phyloP scores from a whole-genome alignment of 257 asterid genomes.

The Capsicum chinense region DNA sequence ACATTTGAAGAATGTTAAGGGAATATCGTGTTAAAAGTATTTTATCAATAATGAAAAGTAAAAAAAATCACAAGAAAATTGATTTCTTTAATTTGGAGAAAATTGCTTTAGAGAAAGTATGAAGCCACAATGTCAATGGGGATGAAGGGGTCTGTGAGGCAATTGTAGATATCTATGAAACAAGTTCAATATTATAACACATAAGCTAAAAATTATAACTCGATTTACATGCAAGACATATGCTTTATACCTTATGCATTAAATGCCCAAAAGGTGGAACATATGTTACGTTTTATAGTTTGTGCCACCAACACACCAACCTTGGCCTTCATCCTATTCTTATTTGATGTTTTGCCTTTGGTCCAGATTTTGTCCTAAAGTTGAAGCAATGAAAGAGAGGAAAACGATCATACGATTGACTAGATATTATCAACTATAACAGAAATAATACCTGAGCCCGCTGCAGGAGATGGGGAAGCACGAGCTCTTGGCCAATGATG shows the following conservation, averaged over 20 bases:
- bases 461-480: conserved; percentile 76
- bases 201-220: background rate
- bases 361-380: background rate
- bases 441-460: background rate
- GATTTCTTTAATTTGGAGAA: no score
- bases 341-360: background rate
- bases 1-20: no score
- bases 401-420: background rate
- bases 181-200: conserved; percentile 4
- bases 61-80: no score
- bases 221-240: background rate
- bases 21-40: no score
- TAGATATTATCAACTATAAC: background rate
- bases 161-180: background rate
- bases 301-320: background rate
- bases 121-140: background rate
- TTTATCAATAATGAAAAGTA: no score
- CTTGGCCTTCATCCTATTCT: conserved; percentile 2
- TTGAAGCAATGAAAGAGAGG: background rate
- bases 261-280: background rate
- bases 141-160: no score
- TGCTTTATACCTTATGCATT: background rate
- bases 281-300: background rate
- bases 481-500: conserved; percentile 47
- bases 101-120: no score